Evolutionary conservation across 768 basidiomycete genomes (phyloP).

Genomic region (Leucocoprinus birnbaumii): DNA sequence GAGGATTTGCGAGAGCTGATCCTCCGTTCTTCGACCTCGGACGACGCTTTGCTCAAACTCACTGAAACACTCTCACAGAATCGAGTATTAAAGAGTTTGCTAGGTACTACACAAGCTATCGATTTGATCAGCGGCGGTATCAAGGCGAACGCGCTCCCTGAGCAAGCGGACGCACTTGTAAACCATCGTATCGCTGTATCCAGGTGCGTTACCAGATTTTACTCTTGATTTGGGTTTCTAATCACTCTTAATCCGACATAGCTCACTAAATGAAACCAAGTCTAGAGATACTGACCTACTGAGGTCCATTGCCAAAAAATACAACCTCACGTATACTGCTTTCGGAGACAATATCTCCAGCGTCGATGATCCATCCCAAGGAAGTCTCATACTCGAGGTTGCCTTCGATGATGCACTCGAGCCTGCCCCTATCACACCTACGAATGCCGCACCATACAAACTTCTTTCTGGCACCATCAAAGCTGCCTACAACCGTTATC

Average conservation of each 20-base stretch:
- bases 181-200: slow-evolving; percentile 70
- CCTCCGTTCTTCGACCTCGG: slow-evolving; percentile 41
- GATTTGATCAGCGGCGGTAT: slow-evolving; percentile 69
- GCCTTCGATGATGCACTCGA: slow-evolving; percentile 51
- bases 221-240: neutral
- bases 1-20: slow-evolving; percentile 44
- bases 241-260: neutral
- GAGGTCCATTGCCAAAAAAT: slow-evolving; percentile 41
- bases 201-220: slow-evolving; percentile 33
- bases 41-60: slow-evolving; percentile 48
- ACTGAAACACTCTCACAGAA: slow-evolving; percentile 43
- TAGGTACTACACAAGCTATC: slow-evolving; percentile 76
- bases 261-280: slow-evolving; percentile 32
- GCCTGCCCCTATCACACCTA: slow-evolving; percentile 65
- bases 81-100: slow-evolving; percentile 38
- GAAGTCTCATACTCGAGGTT: slow-evolving; percentile 49
- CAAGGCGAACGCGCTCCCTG: slow-evolving; percentile 80
- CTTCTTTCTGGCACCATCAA: slow-evolving; percentile 66
- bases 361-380: slow-evolving; percentile 30
- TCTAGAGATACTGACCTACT: slow-evolving; percentile 44
- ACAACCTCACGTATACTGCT: slow-evolving; percentile 57
- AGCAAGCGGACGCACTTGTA: slow-evolving; percentile 63
- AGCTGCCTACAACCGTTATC: slow-evolving; percentile 52
- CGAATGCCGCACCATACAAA: slow-evolving; percentile 41
- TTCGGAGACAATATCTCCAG: slow-evolving; percentile 45